A percentile compares a stretch with the other conserved stretches of the same genome.
Conservation (phyloP, 108 stramenopile genomes). For the Nitzschia sp. region DNA sequence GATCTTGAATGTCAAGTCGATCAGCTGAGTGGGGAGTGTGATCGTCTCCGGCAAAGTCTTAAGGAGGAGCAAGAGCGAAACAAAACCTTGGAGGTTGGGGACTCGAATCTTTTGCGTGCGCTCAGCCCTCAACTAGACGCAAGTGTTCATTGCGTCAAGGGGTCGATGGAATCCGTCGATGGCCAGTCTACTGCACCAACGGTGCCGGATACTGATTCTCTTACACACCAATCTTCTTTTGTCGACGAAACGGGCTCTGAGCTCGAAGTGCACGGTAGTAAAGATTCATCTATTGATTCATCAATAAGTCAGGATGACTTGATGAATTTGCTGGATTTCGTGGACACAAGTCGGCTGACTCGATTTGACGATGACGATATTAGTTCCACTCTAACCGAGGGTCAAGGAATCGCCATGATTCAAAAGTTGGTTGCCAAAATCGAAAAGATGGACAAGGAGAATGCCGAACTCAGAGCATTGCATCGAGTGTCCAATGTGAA, state of each 20-base stretch:
- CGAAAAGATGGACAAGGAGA: constrained; percentile 10
- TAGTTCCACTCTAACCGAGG: not conserved
- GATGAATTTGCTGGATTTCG: not conserved
- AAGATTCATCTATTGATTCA: not conserved
- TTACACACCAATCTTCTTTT: not conserved
- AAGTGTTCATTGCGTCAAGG: too few species aligned
- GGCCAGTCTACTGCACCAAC: not conserved
- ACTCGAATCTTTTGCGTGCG: not conserved
- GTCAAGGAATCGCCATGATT: not conserved
- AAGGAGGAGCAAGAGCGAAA: not conserved
- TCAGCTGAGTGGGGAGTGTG: not conserved
- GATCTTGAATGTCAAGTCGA: constrained; percentile 14
- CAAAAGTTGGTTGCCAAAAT: constrained; percentile 14
- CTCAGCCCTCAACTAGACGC: not conserved
- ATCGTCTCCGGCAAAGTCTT: not conserved
- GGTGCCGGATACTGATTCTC: not conserved
- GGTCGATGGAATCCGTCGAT: too few species aligned
- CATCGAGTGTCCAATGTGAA: not conserved
- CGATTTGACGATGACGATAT: not conserved
- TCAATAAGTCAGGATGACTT: not conserved
- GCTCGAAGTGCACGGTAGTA: not conserved
- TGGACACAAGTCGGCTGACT: not conserved
- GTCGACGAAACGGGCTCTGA: not conserved
- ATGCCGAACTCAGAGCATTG: constrained; percentile 3
- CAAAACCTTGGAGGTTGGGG: not conserved